Base-by-base conservation (phyloP, 179 eudicot species). In the Vitellaria paradoxa region DNA sequence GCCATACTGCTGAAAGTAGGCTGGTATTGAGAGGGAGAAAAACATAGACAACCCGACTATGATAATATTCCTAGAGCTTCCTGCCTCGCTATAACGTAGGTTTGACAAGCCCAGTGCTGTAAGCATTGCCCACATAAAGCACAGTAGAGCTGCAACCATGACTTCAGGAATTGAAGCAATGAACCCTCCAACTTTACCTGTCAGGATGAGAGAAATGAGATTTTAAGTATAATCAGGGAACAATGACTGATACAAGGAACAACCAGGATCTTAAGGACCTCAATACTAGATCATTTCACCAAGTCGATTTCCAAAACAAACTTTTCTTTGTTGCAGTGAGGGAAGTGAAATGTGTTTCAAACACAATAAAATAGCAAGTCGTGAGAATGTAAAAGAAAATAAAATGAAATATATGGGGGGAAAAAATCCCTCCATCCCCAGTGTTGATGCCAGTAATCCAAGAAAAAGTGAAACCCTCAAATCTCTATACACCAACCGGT, bases 111-210 rank as follows among this genome's bases (percentile, higher is more conserved):
- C 99, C 50, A 95, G 76, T 11, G 99, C 99, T 30, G 92, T 81
- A 71, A 95, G 97, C 99, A 95, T 93, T 60, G 93, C 97, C 99
- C 97, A 95, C 97, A 93, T 96, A 85, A 93, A 91, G 88, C 99
- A 95, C 61, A 95, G 89, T 60, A 95, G 87, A 84, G 89, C 97
- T 69, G 99, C 99, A 61, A 95, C 99, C 85, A 95, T 93, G 74
- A 95, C 99, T 71, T 87, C 90, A 37, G 99, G 99, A 73, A 95
- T 93, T 56, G 99, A 95, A 72, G 99, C 97, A 80, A 95, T 81
- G 80, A 95, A 90, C 37, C 99, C 99, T 80, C 97, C 99, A 20
- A 95, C 97, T 88, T 95, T 95, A 85, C 99, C 99, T 95, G 89
- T 52, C 40, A 78, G 37, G 37, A 13, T 17, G 64, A 0, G 15